Base-by-base conservation (phyloP, 768 basidiomycete species). In the Podaxis rugospora region DNA sequence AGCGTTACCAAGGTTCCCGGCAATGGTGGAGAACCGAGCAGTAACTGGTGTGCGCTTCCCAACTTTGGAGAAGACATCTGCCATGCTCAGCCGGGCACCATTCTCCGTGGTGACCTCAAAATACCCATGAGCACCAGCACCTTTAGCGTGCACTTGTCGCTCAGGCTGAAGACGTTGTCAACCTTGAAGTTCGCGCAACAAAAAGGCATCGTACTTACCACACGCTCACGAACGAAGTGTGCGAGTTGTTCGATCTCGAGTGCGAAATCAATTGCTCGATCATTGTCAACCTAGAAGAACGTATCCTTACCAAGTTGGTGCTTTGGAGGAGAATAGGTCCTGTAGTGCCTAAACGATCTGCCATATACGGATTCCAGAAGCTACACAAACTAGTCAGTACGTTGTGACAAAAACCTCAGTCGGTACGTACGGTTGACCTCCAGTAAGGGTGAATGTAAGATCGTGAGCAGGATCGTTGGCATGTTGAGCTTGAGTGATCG, bases 11-110 rank as follows among this genome's bases (percentile, higher is more conserved):
- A 76, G 68, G 14, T 80, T 78, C n/a, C 83, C 82, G 13, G 75
- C 74, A 49, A 86, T 84, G 32, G 85, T 87, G 35, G 78, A 80
- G 71, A 85, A 83, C 16, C 84, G 76, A 9, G 80, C 75, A n/a
- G 74, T 73, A 35, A 75, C 69, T 11, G 74, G 70, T 3, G 71
- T 72, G 39, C 63, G 65, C 35, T 73, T 63, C 1, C 72, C 74
- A 57, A 74, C 63, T 63, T 66, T 51, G 18, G 47, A 32, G 74
- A 76, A 75, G 28, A 64, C 65, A 35, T 63, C 70, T 66, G 72
- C 69, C 67, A 73, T 74, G 21, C 70, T 69, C 57, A 74, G 74
- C 44, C 72, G 68, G 55, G 71, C 70, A 37, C 64, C 69, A 52
- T 68, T 70, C 4, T 80, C 78, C 3, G 79, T 82, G 67, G 83